Evolutionary conservation across 768 basidiomycete genomes (phyloP).

Genomic region (Pleurotus ostreatus): DNA sequence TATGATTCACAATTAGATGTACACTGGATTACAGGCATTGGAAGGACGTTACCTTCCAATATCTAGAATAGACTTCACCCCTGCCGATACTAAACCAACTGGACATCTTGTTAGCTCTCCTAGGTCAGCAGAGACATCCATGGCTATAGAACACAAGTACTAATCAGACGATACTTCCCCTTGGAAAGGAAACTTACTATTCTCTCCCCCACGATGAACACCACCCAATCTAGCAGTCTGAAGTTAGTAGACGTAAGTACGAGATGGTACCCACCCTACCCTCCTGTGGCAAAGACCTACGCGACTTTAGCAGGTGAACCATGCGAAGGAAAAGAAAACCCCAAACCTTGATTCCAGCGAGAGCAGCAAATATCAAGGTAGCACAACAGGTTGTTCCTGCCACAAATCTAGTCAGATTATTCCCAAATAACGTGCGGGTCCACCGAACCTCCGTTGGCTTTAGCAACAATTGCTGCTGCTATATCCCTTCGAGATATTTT

Average conservation of each 20-base stretch:
- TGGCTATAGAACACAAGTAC: slow-evolving; percentile 41
- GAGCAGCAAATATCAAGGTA: slow-evolving; percentile 68
- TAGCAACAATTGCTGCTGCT: slow-evolving; percentile 63
- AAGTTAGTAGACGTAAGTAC: neutral
- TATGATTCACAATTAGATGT: neutral
- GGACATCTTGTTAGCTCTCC: slow-evolving; percentile 86
- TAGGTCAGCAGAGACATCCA: slow-evolving; percentile 95
- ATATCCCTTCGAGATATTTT: slow-evolving; percentile 83
- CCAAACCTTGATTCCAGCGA: slow-evolving; percentile 81
- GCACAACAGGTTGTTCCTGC: slow-evolving; percentile 68
- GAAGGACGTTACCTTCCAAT: slow-evolving; percentile 57
- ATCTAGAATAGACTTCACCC: slow-evolving; percentile 93
- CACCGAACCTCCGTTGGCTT: slow-evolving; percentile 65
- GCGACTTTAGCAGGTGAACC: slow-evolving; percentile 3
- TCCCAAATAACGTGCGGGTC: neutral
- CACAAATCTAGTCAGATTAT: slow-evolving; percentile 14
- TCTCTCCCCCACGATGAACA: slow-evolving; percentile 61
- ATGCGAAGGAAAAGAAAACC: neutral
- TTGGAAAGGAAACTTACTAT: slow-evolving; percentile 23
- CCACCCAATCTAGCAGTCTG: slow-evolving; percentile 60
- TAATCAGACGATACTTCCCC: neutral
- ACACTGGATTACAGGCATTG: neutral
- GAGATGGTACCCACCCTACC: slow-evolving; percentile 43
- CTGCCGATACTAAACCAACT: slow-evolving; percentile 89
- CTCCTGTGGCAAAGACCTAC: slow-evolving; percentile 89